Conservation (phyloP, 2,329 filamentous ascomycete species). For the Diaporthe aspalathi region DNA sequence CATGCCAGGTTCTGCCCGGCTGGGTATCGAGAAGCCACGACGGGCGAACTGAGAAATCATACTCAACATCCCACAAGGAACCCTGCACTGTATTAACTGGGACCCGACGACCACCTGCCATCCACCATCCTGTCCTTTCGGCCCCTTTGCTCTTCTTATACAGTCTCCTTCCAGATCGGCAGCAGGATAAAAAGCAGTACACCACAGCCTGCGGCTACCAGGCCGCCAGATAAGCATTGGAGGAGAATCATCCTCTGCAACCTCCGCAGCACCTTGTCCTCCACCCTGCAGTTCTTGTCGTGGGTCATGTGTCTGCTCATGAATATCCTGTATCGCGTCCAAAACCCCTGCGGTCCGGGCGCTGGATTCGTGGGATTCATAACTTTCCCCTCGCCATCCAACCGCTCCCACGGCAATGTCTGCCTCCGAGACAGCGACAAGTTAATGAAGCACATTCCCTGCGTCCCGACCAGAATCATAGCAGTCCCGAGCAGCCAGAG, state of each 20-base stretch:
- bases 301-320: constrained; percentile 26
- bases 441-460: constrained; percentile 61
- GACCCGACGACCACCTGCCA: background rate
- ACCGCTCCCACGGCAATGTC: constrained; percentile 60
- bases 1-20: constrained; percentile 12
- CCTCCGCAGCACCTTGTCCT: constrained; percentile 55
- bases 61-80: background rate
- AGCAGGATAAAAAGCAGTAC: constrained; percentile 56
- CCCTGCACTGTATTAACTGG: constrained; percentile 1
- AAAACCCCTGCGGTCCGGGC: constrained; percentile 17
- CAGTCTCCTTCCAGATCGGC: constrained; percentile 56
- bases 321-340: constrained; percentile 18
- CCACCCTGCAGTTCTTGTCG: constrained; percentile 53
- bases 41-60: constrained; percentile 14
- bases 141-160: constrained; percentile 31
- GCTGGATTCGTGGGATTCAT: constrained; percentile 27
- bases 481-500: constrained; percentile 59
- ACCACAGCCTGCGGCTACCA: constrained; percentile 50
- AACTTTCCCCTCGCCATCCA: constrained; percentile 50
- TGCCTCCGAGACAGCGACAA: constrained; percentile 59
- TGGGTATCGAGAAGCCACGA: constrained; percentile 29
- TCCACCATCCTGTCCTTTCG: background rate
- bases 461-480: constrained; percentile 56
- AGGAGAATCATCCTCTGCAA: constrained; percentile 59
- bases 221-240: constrained; percentile 54